These are phyloP conservation scores for Salmacisia buchloeana DNA, from an alignment of 1,284 basidiomycete genomes.

Conservation along the genomic window DNA sequence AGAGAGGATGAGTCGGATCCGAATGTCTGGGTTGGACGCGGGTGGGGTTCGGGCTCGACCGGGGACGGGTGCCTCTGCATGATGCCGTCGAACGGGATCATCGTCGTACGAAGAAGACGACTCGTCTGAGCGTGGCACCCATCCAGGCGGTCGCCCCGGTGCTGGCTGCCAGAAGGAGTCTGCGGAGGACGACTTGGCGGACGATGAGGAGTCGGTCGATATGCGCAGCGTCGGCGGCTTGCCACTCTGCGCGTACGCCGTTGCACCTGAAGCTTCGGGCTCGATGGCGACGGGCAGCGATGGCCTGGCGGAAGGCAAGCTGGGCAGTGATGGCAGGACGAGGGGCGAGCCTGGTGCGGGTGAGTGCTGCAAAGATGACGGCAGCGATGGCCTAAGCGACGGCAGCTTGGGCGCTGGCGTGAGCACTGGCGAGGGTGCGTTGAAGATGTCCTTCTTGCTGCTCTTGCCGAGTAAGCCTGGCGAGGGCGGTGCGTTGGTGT, in stretches of 20 bases:
- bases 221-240: neutral
- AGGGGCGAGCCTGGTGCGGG: too few relatives aligned
- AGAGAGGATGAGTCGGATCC: conserved; percentile 37
- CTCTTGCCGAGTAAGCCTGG: neutral
- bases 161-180: neutral
- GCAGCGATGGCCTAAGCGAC: conserved; percentile 4
- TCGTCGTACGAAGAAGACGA: conserved; percentile 28
- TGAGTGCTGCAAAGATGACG: conserved; percentile 11
- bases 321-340: conserved; percentile 22
- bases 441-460: conserved; percentile 41
- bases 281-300: neutral
- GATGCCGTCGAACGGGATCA: neutral
- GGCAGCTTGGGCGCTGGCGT: neutral
- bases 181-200: neutral
- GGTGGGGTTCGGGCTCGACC: conserved; percentile 36
- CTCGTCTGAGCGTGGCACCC: conserved; percentile 22
- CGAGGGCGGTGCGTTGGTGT: neutral
- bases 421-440: conserved; percentile 25
- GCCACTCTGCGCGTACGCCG: neutral
- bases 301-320: conserved; percentile 15
- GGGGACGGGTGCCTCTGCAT: conserved; percentile 27
- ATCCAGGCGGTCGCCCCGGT: neutral
- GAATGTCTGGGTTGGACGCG: conserved; percentile 36
- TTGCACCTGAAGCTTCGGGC: conserved; percentile 1
- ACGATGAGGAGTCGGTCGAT: neutral